Evolutionary conservation across 129 eudicot species (phyloP).

Genomic region (Pittosporum tobira): DNA sequence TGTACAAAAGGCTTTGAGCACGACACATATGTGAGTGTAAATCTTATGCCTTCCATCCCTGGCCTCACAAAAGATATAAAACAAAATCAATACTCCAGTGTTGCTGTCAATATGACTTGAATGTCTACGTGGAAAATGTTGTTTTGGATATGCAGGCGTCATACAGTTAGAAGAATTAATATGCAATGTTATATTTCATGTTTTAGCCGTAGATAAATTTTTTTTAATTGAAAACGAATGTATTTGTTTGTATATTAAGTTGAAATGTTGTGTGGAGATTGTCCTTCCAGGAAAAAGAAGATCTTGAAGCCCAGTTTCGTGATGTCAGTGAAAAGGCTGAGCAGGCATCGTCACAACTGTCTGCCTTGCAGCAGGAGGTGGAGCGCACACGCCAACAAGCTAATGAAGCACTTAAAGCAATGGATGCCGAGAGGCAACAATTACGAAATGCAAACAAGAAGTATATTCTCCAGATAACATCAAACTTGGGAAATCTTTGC

Average conservation of each 20-base stretch:
- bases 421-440: conserved; percentile 92
- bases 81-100: no score
- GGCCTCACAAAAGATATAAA: no score
- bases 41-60: no score
- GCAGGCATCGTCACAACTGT: conserved; percentile 57
- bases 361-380: conserved; percentile 75
- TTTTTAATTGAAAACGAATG: not conserved
- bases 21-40: no score
- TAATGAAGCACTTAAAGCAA: conserved; percentile 88
- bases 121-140: no score
- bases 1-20: not conserved
- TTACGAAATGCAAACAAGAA: conserved; percentile 82
- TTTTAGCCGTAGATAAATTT: not conserved
- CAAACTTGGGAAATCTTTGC: not conserved
- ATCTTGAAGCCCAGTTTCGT: conserved; percentile 68
- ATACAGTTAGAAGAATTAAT: no score
- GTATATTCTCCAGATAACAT: conserved; percentile 28
- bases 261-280: conserved; percentile 27
- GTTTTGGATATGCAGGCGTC: no score
- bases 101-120: no score
- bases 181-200: no score
- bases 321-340: conserved; percentile 85
- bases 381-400: conserved; percentile 92
- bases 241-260: conserved; percentile 13
- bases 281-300: conserved; percentile 82